Conservation (phyloP, 768 basidiomycete species). For the Gymnopilus junonius region DNA sequence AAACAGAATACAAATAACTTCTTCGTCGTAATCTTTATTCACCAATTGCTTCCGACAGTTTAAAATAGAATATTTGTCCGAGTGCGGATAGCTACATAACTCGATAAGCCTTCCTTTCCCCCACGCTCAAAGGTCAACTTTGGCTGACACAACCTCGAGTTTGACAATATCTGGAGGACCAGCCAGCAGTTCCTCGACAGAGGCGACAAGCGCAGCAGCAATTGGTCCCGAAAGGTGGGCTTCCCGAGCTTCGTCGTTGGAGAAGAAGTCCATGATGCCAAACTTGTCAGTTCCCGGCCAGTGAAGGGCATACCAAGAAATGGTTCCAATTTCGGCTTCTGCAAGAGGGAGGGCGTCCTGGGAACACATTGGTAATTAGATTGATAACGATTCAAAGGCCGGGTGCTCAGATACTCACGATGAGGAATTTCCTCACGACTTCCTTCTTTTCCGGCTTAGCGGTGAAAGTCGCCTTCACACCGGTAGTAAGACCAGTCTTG, state of each 20-base stretch:
- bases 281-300: conserved; percentile 40
- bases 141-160: conserved; percentile 37
- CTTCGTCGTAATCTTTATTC: too few relatives aligned
- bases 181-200: conserved; percentile 34
- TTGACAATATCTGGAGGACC: conserved; percentile 35
- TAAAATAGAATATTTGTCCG: too few relatives aligned
- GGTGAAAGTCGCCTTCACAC: conserved; percentile 36
- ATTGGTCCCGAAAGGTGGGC: conserved; percentile 39
- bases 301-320: conserved; percentile 43
- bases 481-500: conserved; percentile 32
- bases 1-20: too few relatives aligned
- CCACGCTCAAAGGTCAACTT: conserved; percentile 14
- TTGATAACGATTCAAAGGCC: not conserved
- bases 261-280: conserved; percentile 43
- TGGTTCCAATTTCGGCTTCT: conserved; percentile 37
- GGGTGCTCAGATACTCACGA: conserved; percentile 27
- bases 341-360: conserved; percentile 38
- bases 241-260: conserved; percentile 33
- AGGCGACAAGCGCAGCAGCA: conserved; percentile 37
- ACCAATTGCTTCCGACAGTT: too few relatives aligned
- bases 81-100: too few relatives aligned
- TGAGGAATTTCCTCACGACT: conserved; percentile 39
- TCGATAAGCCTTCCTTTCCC: too few relatives aligned
- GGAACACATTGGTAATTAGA: not conserved
- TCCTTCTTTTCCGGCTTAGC: conserved; percentile 41